Evolutionary conservation across 345 rosid species (phyloP).

Genomic region (Clarkia xantiana): DNA sequence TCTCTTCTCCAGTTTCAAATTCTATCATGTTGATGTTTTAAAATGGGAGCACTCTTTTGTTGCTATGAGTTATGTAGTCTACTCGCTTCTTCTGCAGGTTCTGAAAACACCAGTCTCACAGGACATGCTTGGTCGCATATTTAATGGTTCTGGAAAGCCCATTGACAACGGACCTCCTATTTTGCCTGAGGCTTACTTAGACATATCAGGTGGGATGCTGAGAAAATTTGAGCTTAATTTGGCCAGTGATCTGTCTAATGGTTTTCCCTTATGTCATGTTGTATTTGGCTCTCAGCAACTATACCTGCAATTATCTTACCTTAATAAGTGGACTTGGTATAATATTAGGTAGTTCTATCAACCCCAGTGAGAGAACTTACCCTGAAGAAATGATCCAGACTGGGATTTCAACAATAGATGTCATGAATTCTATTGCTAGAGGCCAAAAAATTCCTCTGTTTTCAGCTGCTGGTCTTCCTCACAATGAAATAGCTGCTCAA

Average conservation of each 20-base stretch:
- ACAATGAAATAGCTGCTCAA: conserved; percentile 97
- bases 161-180: conserved; percentile 95
- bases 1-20: too few relatives aligned
- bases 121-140: conserved; percentile 97
- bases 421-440: conserved; percentile 95
- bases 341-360: conserved; percentile 79
- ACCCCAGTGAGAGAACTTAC: conserved; percentile 96
- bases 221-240: not conserved
- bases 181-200: conserved; percentile 86
- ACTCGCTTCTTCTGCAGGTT: conserved; percentile 30
- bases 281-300: not conserved
- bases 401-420: conserved; percentile 95
- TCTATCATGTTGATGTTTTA: not conserved
- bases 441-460: conserved; percentile 97
- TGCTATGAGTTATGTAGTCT: too few relatives aligned
- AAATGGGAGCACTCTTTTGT: too few relatives aligned
- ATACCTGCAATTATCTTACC: not conserved
- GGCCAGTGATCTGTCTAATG: too few relatives aligned
- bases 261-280: not conserved
- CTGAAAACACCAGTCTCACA: conserved; percentile 77
- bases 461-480: conserved; percentile 99
- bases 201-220: conserved; percentile 59
- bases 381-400: conserved; percentile 99
- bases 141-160: conserved; percentile 95
- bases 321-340: conserved; percentile 2